A percentile compares a stretch with the other conserved stretches of the same genome.
Evolutionary conservation across 208 protist species (phyloP).

Genomic region (Acanthamoeba triangularis): DNA sequence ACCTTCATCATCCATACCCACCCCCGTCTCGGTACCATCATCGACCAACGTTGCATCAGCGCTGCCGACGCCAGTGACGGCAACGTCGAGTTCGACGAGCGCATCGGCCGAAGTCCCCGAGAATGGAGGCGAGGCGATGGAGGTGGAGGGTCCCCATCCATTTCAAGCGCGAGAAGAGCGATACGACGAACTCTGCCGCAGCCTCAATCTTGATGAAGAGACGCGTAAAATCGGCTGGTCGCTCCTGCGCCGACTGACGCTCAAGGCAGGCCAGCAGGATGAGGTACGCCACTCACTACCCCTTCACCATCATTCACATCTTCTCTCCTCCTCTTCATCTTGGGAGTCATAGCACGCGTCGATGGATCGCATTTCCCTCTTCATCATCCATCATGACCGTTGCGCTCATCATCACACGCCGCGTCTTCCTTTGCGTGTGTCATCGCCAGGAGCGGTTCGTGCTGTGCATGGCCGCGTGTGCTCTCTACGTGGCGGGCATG

Average conservation of each 20-base stretch:
- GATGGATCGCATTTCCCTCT: not conserved
- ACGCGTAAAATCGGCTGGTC: conserved; percentile 3
- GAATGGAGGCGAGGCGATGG: not conserved
- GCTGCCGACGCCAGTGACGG: not conserved
- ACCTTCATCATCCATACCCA: not conserved
- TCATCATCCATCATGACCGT: not conserved
- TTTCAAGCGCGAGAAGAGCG: not conserved
- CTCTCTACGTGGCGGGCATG: conserved; percentile 58
- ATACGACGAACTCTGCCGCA: conserved; percentile 32
- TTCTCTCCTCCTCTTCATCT: conserved; percentile 35
- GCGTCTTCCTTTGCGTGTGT: not conserved
- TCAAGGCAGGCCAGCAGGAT: not conserved
- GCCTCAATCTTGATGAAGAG: conserved; percentile 38
- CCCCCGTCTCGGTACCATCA: not conserved
- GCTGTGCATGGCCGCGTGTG: conserved; percentile 57
- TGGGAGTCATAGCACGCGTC: not conserved
- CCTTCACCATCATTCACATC: not conserved
- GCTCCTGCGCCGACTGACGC: not conserved
- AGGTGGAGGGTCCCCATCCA: not conserved
- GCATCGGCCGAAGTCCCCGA: not conserved
- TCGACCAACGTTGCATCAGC: not conserved
- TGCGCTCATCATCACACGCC: too few relatives aligned
- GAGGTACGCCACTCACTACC: not conserved
- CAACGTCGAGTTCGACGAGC: too few relatives aligned
- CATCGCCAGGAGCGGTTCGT: conserved; percentile 10